Base-by-base conservation (phyloP, 169 alveolate genomes). In the Prorocentrum cordatum region DNA sequence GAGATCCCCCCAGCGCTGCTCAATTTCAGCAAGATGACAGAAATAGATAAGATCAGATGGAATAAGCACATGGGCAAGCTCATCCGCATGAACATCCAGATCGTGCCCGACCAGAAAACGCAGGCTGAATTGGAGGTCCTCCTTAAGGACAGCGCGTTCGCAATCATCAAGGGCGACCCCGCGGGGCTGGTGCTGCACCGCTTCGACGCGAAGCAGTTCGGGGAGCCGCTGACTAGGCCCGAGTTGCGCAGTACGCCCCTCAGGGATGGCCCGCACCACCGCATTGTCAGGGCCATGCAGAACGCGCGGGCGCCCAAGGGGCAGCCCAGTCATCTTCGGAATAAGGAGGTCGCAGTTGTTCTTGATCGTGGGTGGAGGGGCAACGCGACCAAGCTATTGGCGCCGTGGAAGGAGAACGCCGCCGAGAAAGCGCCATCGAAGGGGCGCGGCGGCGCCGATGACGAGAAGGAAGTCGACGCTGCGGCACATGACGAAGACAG, bases 331-430 rank as follows among this genome's bases (percentile, higher is more conserved):
- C 24, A 39, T 10, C 16, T 67, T 32, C 79, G 36, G 36, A 6
- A 20, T 1, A 58, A 58, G 3, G 79, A 67, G 5, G 59, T 67
- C 32, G 79, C 59, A n/a, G 3, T 67, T 10, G 1, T 67, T 27
- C 33, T 67, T 5, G 79, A 67, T 22, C 59, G 61, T n/a, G 50
- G 50, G n/a, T 35, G 36, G 59, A 38, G 26, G 24, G 79, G 79
- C 22, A 12, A 16, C 24, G 36, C 33, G 27, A 33, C 20, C 50
- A 67, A 67, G 50, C 58, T 67, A n/a, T 32, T 67, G 12, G 26
- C 5, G 22, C 79, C 79, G 20, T 67, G 79, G 79, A 67, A 67
- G n/a, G 79, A 67, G 14, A 58, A 58, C 59, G 36, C 79, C n/a
- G n/a, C n/a, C n/a, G n/a, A n/a, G n/a, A n/a, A n/a, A n/a, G n/a